Percentiles rank a stretch among this genome's conserved stretches.
Evolutionary conservation across 768 basidiomycete genomes (phyloP).

Genomic region (Psilocybe cyanescens): DNA sequence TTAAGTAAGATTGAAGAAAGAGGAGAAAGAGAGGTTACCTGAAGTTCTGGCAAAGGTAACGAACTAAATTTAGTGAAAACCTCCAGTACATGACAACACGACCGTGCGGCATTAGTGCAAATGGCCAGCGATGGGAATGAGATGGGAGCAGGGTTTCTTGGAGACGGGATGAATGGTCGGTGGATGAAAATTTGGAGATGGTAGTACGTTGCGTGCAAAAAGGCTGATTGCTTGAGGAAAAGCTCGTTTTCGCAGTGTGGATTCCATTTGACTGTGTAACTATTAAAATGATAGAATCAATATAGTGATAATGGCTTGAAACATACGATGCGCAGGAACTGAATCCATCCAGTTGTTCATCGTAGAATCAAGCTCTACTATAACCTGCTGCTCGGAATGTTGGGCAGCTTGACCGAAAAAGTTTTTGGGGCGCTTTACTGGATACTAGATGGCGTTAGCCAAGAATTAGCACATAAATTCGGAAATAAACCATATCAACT

Average conservation of each 20-base stretch:
- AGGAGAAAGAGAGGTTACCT: constrained; percentile 28
- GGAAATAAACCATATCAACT: constrained; percentile 18
- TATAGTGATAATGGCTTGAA: neutral
- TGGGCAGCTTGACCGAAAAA: constrained; percentile 47
- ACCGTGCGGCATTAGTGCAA: constrained; percentile 84
- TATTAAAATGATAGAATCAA: neutral
- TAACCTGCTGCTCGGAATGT: constrained; percentile 63
- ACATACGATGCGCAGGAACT: constrained; percentile 59
- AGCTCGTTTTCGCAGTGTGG: constrained; percentile 37
- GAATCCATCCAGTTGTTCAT: constrained; percentile 81
- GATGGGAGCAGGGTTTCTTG: constrained; percentile 44
- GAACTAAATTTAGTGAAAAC: constrained; percentile 37
- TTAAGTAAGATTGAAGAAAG: neutral
- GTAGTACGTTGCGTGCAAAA: constrained; percentile 50
- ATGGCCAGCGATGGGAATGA: constrained; percentile 73
- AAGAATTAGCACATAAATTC: neutral
- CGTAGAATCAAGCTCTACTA: constrained; percentile 75
- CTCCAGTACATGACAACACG: constrained; percentile 74
- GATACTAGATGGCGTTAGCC: constrained; percentile 52
- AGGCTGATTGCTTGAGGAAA: constrained; percentile 61
- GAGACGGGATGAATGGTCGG: constrained; percentile 76
- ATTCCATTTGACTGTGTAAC: constrained; percentile 46
- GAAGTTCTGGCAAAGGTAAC: constrained; percentile 36
- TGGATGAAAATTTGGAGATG: constrained; percentile 74
- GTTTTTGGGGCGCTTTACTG: constrained; percentile 65